Base-by-base conservation (phyloP, 2,329 filamentous ascomycete species). In the Cladophialophora chaetospira region DNA sequence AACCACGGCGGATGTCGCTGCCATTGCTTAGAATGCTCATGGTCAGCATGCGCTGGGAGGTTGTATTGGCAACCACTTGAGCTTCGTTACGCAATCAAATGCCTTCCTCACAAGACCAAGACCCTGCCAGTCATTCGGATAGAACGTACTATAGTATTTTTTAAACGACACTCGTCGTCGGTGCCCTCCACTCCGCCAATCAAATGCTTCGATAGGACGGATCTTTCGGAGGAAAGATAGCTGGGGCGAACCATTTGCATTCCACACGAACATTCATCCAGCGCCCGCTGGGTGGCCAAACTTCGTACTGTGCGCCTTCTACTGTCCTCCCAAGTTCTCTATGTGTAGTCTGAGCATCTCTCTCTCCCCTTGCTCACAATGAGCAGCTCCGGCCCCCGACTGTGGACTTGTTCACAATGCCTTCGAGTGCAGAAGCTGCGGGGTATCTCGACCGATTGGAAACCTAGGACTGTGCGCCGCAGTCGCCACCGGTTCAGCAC, bases 401-500 rank as follows among this genome's bases (percentile, higher is more conserved):
- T 61, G 15, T 64, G 62, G 62, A 64, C 60, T 23, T 65, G 62
- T 53, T 49, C 57, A 5, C 53, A 55, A 19, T 65, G 63, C 51
- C 53, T 65, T 9, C 58, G 58, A 45, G 58, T 55, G 29, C 62
- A 62, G 38, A 57, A 28, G 36, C 53, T 57, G 47, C 54, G 58
- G 53, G 56, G 54, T 50, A 21, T 25, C 25, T 25, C 45, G 10
- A 6, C 45, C 44, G 44, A 47, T 11, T 33, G 21, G 13, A 23
- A 19, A 17, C 25, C 21, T 19, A 29, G 29, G 23, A 17, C 48
- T 21, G 17, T 38, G 9, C 25, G 48, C 3, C 48, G 21, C 21
- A 38, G 26, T 23, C 35, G 36, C 48, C 48, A 51, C 42, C 17
- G 55, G 10, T 60, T 63, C 49, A 57, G 58, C 15, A 36, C 53